Base-by-base conservation (phyloP, 495 filamentous ascomycete species). In the Glonium stellatum region DNA sequence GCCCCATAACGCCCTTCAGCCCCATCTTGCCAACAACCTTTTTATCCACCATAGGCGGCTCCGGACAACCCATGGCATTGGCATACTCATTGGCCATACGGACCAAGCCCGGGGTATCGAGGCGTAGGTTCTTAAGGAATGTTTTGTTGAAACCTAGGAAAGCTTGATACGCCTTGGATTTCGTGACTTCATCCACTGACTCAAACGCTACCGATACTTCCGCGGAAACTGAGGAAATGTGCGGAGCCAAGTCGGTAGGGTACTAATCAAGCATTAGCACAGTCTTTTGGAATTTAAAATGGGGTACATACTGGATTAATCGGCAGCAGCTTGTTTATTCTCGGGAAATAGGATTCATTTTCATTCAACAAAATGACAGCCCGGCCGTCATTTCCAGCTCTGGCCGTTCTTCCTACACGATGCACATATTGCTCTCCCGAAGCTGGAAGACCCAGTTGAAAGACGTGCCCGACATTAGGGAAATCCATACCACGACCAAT, bases 401-500 rank as follows among this genome's bases (percentile, higher is more conserved):
- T 83, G 3, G 78, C 87, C 1, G 87, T 89, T 19, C 87, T 84
- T 18, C 87, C 87, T 6, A 89, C 75, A 23, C 87, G 85, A 67
- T 90, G 87, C 57, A 89, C 79, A 72, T 90, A 90, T 46, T 84
- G 81, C 62, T 87, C 83, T 23, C 78, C 77, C 53, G 79, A 77
- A 1, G 77, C 68, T 10, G 87, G 85, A 19, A 84, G 63, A 31
- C 86, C 85, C 6, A 86, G 70, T 67, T 90, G 87, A 55, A 90
- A 79, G 62, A 90, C 84, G 59, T 87, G 84, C 39, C 83, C 86
- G 36, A 88, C 86, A 49, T 80, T 79, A 1, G 85, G 86, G 69
- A 89, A 89, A 69, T 90, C 86, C 84, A 90, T 87, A 31, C 86
- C 86, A 54, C 86, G 80, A 18, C 85, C 86, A 48, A 89, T 80